Percentiles rank a stretch among this genome's conserved stretches.
Evolutionary conservation across 1,284 basidiomycete genomes (phyloP).

Genomic region (Papiliotrema nemorosa): DNA sequence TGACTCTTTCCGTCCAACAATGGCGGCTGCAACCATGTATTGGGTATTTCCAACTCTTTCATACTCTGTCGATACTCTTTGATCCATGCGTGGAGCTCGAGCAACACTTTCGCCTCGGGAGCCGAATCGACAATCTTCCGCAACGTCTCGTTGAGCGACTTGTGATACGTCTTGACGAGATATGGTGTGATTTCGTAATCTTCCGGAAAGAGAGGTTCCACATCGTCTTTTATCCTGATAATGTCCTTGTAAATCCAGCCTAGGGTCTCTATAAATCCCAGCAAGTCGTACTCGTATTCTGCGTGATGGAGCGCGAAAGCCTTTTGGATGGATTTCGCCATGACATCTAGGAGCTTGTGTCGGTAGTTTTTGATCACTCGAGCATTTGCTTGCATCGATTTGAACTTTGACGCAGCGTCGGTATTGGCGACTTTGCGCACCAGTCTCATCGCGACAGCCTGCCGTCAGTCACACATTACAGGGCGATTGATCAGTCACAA

Average conservation of each 20-base stretch:
- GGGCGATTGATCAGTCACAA: background rate
- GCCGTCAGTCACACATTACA: background rate
- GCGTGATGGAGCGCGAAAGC: slow-evolving; percentile 70
- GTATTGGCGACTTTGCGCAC: slow-evolving; percentile 88
- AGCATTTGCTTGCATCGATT: slow-evolving; percentile 86
- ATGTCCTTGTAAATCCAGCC: slow-evolving; percentile 93
- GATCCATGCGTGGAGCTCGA: slow-evolving; percentile 85
- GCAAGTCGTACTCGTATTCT: slow-evolving; percentile 61
- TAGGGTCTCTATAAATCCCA: slow-evolving; percentile 72
- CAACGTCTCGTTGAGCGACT: slow-evolving; percentile 73
- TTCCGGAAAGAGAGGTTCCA: slow-evolving; percentile 86
- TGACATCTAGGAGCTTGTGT: slow-evolving; percentile 78
- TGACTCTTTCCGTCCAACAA: slow-evolving; percentile 92
- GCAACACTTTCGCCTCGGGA: slow-evolving; percentile 79
- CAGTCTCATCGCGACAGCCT: slow-evolving; percentile 88
- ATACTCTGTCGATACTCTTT: slow-evolving; percentile 94
- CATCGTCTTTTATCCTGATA: slow-evolving; percentile 79
- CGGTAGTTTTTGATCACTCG: slow-evolving; percentile 95
- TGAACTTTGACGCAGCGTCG: slow-evolving; percentile 85
- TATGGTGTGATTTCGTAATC: slow-evolving; percentile 83
- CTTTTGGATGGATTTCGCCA: slow-evolving; percentile 70
- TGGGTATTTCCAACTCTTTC: slow-evolving; percentile 82
- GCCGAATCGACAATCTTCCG: slow-evolving; percentile 68
- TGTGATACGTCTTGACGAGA: slow-evolving; percentile 89
- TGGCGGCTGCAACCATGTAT: slow-evolving; percentile 79